Base-by-base conservation (phyloP, 768 basidiomycete species). In the Amanita jacksonii region DNA sequence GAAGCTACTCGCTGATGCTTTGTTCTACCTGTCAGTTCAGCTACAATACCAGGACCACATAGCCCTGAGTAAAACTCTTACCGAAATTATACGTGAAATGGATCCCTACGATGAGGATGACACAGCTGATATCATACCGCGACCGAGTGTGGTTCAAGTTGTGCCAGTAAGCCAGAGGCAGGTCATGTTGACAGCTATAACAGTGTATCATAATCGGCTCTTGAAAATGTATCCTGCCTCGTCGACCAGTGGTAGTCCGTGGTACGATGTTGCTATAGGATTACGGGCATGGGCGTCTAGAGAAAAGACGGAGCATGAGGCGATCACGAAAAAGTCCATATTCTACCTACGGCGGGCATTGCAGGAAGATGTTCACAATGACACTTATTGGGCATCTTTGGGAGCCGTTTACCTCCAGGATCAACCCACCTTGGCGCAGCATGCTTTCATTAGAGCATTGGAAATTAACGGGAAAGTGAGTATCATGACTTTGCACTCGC, bases 401-500 rank as follows among this genome's bases (percentile, higher is more conserved):
- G 96, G 86, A 0, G 75, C 81, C 51, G 69, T 83, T 12, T 69
- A 81, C 46, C 85, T 90, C 54, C 53, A 71, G 6, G 66, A 64
- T 10, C 78, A 85, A 33, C 73, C 84, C 0, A 83, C 79, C 52
- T 68, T 77, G 1, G 81, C 89, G 2, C 94, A 99, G 60, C 91
- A 98, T 63, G 85, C 89, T 3, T 96, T 89, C 54, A 79, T 97
- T 56, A 84, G 77, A 46, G 84, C 92, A 4, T 61, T 98, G 36
- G 93, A 97, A 53, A 67, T 87, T 30, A 81, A 97, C 57, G 61
- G 76, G 0, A 94, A 94, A 71, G 89, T 86, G 49, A 32, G 43
- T 33, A 16, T n/a, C n/a, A n/a, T n/a, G n/a, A n/a, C n/a, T n/a
- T n/a, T n/a, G n/a, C n/a, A n/a, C n/a, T n/a, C n/a, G n/a, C n/a